A percentile compares a stretch with the other conserved stretches of the same genome.
phyloP scores from a whole-genome alignment of 2,329 filamentous ascomycete species.

The Macrophomina tecta region DNA sequence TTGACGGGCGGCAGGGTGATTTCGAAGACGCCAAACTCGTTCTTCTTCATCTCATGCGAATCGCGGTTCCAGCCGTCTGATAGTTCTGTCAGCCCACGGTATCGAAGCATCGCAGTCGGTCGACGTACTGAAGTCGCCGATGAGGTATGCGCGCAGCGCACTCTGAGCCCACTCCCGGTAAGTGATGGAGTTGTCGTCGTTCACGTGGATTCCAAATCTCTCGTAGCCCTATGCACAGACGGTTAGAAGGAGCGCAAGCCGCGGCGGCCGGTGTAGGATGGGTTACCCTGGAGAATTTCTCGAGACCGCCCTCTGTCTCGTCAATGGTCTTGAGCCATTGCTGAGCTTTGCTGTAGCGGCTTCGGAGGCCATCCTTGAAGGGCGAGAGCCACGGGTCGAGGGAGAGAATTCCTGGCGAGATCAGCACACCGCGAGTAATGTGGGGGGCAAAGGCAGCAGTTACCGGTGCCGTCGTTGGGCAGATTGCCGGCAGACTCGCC shows the following conservation, averaged over 20 bases:
- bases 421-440: slow-evolving; percentile 32
- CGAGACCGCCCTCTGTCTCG: slow-evolving; percentile 82
- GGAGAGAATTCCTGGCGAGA: slow-evolving; percentile 74
- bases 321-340: slow-evolving; percentile 87
- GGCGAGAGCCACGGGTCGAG: slow-evolving; percentile 90
- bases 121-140: slow-evolving; percentile 88
- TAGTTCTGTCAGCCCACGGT: slow-evolving; percentile 21
- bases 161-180: slow-evolving; percentile 98
- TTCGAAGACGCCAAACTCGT: slow-evolving; percentile 86
- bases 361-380: slow-evolving; percentile 77
- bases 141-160: slow-evolving; percentile 80
- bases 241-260: not conserved
- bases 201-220: slow-evolving; percentile 82
- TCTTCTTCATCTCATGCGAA: slow-evolving; percentile 85
- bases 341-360: slow-evolving; percentile 78
- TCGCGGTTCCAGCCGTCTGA: slow-evolving; percentile 81
- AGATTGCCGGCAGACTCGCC: slow-evolving; percentile 57
- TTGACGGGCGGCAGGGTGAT: slow-evolving; percentile 75
- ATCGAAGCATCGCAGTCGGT: not conserved
- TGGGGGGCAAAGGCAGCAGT: slow-evolving; percentile 33
- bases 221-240: slow-evolving; percentile 72
- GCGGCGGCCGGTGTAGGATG: not conserved
- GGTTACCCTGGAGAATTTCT: slow-evolving; percentile 82
- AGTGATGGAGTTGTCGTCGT: slow-evolving; percentile 79
- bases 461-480: slow-evolving; percentile 76